A percentile compares a stretch with the other conserved stretches of the same genome.
These are phyloP conservation scores for Suillus hirtellus DNA, from an alignment of 768 basidiomycete species.

Conservation along the genomic window DNA sequence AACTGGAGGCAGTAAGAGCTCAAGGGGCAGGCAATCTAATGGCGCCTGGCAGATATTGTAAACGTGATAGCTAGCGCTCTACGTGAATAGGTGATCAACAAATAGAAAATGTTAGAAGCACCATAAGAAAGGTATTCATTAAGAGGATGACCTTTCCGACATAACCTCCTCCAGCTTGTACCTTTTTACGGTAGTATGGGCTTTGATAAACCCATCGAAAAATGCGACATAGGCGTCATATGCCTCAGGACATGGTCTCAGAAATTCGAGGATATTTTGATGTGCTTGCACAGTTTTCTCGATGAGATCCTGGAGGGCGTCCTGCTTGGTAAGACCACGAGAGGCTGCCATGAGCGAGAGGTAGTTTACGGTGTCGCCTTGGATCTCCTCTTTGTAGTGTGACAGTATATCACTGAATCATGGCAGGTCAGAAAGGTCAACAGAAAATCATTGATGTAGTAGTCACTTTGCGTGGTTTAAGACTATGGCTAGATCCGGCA, in stretches of 20 bases:
- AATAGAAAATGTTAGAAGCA: not conserved
- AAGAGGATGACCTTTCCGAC: not conserved
- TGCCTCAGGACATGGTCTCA: constrained; percentile 14
- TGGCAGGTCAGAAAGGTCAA: not conserved
- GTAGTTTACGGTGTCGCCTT: constrained; percentile 32
- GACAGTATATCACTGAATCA: constrained; percentile 30
- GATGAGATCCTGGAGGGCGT: constrained; percentile 23
- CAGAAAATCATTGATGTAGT: not conserved
- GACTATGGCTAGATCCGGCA: constrained; percentile 38
- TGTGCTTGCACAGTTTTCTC: constrained; percentile 25
- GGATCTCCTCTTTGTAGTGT: constrained; percentile 39
- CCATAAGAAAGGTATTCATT: not conserved
- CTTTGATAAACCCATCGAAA: constrained; percentile 18
- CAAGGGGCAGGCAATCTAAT: not conserved
- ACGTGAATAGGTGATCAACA: not conserved
- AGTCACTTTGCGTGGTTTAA: constrained; percentile 40
- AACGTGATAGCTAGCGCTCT: not conserved
- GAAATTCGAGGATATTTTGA: constrained; percentile 20
- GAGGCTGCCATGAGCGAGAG: constrained; percentile 31
- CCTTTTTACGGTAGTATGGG: constrained; percentile 19
- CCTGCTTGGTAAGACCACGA: constrained; percentile 24
- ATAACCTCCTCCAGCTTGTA: constrained; percentile 21
- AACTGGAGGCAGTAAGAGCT: not conserved
- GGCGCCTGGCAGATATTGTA: not conserved
- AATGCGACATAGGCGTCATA: constrained; percentile 11